Conservation (phyloP, 2,329 filamentous ascomycete species). For the Colletotrichum shisoi region DNA sequence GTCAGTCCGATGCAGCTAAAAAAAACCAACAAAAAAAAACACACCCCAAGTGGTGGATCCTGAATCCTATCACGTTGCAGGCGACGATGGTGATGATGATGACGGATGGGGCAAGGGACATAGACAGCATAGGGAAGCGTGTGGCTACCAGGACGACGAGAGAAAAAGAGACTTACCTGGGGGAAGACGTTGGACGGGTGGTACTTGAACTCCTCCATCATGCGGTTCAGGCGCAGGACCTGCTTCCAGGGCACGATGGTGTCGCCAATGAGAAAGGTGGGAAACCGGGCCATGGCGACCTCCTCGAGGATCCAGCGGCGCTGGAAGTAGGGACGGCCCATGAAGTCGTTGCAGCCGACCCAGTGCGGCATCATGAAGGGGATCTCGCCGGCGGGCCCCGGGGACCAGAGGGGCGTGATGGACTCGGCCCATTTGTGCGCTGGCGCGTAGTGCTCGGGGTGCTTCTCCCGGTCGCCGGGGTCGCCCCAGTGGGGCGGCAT, state of each 20-base stretch:
- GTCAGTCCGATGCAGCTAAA: conserved; percentile 16
- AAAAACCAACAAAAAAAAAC: not conserved
- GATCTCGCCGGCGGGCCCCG: conserved; percentile 40
- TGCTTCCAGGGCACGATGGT: conserved; percentile 50
- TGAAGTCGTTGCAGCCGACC: conserved; percentile 44
- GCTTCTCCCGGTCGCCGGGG: conserved; percentile 46
- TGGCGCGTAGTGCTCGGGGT: conserved; percentile 49
- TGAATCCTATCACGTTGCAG: not conserved
- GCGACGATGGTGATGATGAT: no score
- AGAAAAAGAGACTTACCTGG: conserved; percentile 23
- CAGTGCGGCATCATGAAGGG: conserved; percentile 42
- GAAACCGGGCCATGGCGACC: conserved; percentile 47
- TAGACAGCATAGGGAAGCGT: no score
- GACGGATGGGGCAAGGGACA: not conserved
- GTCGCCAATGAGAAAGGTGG: conserved; percentile 46
- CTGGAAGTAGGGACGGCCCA: conserved; percentile 48
- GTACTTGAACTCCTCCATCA: conserved; percentile 50
- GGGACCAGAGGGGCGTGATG: conserved; percentile 44
- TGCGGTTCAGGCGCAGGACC: conserved; percentile 47
- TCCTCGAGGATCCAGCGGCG: conserved; percentile 51
- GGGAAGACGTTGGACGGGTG: conserved; percentile 47
- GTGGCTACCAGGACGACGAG: no score
- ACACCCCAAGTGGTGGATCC: no score
- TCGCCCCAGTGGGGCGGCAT: conserved; percentile 48
- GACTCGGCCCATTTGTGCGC: conserved; percentile 45